phyloP scores from a whole-genome alignment of 768 basidiomycete species.

The Lentinula sp. region DNA sequence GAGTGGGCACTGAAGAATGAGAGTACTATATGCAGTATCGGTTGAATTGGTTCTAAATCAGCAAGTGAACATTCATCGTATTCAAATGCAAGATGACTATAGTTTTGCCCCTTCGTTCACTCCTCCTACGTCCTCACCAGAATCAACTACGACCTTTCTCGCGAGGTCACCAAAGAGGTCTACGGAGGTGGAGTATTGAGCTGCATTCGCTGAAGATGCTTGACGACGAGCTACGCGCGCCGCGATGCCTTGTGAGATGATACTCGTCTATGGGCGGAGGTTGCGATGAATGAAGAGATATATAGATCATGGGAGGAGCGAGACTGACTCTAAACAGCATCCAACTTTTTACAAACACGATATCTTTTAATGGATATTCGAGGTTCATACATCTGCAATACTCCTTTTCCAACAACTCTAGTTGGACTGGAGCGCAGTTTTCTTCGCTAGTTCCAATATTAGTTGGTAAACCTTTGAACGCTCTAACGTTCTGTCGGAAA shows the following conservation, averaged over 20 bases:
- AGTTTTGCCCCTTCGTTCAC: conserved; percentile 20
- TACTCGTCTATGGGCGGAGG: conserved; percentile 44
- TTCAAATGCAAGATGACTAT: background rate
- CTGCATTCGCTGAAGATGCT: conserved; percentile 81
- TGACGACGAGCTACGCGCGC: conserved; percentile 81
- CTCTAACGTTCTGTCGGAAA: conserved; percentile 18
- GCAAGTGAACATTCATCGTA: too few species aligned
- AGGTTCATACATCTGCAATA: conserved; percentile 64
- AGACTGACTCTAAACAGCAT: conserved; percentile 70
- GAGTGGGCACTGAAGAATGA: background rate
- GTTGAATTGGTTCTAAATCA: too few species aligned
- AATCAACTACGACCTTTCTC: background rate
- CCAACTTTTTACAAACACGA: conserved; percentile 82
- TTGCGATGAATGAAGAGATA: background rate
- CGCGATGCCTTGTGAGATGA: conserved; percentile 88
- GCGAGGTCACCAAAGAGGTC: background rate
- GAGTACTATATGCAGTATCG: too few species aligned
- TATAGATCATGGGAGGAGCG: background rate
- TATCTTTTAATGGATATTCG: conserved; percentile 70
- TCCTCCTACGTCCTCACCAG: background rate
- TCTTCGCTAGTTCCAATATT: background rate
- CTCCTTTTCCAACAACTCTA: conserved; percentile 75
- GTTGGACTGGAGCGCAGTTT: conserved; percentile 50
- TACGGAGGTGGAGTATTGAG: conserved; percentile 21
- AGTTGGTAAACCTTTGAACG: conserved; percentile 55